Evolutionary conservation across 192 early-diverging fungal species (phyloP).

Genomic region (Allomyces arbusculus): DNA sequence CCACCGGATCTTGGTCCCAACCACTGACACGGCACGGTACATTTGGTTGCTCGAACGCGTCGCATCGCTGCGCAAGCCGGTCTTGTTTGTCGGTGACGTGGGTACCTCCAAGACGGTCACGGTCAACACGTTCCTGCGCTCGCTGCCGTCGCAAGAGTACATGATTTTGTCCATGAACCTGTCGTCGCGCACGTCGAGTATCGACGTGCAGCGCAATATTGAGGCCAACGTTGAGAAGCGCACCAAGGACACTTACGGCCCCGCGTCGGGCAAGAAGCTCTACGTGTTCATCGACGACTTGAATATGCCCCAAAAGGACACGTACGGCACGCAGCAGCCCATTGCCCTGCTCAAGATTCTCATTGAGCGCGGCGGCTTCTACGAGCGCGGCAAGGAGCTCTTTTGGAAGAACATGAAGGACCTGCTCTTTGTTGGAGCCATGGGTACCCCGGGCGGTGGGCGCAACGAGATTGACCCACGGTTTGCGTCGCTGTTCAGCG

Average conservation of each 20-base stretch:
- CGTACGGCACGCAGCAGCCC: conserved; percentile 94
- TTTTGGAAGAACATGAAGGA: conserved; percentile 91
- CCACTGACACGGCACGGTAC: conserved; percentile 89
- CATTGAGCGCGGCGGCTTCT: conserved; percentile 90
- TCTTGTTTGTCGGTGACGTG: conserved; percentile 92
- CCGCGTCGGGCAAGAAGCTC: conserved; percentile 74
- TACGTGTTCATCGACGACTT: conserved; percentile 99
- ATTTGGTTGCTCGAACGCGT: conserved; percentile 87
- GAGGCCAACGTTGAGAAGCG: conserved; percentile 97
- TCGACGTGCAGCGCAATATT: conserved; percentile 80
- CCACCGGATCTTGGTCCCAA: conserved; percentile 84
- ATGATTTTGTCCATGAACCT: conserved; percentile 82
- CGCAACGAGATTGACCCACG: conserved; percentile 84
- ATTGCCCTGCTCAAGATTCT: conserved; percentile 88
- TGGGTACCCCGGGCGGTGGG: conserved; percentile 98
- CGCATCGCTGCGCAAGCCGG: conserved; percentile 81
- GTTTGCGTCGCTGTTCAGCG: conserved; percentile 86
- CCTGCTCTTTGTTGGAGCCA: conserved; percentile 98
- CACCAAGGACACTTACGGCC: conserved; percentile 73
- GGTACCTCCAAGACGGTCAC: conserved; percentile 99
- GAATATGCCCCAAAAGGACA: conserved; percentile 86
- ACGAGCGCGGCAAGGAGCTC: conserved; percentile 68
- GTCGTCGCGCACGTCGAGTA: conserved; percentile 89
- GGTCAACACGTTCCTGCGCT: conserved; percentile 79
- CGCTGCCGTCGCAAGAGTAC: conserved; percentile 82